These are phyloP conservation scores for Rosellinia necatrix DNA, from an alignment of 2,329 filamentous ascomycete genomes.

Conservation along the genomic window DNA sequence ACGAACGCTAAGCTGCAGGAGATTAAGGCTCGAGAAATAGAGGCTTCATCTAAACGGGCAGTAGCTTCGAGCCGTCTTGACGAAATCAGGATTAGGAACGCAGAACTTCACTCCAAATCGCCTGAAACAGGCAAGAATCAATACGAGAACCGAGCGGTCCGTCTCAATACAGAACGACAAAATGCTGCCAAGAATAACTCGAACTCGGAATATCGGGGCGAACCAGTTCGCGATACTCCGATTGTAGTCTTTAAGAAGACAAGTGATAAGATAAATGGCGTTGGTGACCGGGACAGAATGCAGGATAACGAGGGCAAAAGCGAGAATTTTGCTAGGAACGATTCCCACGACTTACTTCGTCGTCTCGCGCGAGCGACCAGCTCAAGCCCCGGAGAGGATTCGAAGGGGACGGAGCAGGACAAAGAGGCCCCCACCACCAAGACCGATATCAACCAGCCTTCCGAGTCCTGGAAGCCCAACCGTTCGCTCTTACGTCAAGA, in stretches of 20 bases:
- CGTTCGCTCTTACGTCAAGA: slow-evolving; percentile 29
- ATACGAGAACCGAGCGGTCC: slow-evolving; percentile 33
- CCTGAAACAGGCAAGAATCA: slow-evolving; percentile 45
- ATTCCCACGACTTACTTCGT: slow-evolving; percentile 55
- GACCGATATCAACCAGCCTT: slow-evolving; percentile 13
- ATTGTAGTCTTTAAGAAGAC: slow-evolving; percentile 16
- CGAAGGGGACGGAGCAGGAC: slow-evolving; percentile 24
- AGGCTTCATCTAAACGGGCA: slow-evolving; percentile 51
- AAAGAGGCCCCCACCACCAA: slow-evolving; percentile 16
- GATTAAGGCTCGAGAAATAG: slow-evolving; percentile 50
- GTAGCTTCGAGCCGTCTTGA: slow-evolving; percentile 56
- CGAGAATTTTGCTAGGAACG: slow-evolving; percentile 38
- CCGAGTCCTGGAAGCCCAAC: slow-evolving; percentile 25
- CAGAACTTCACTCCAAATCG: slow-evolving; percentile 47
- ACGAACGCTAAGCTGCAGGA: slow-evolving; percentile 55
- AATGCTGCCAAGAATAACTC: slow-evolving; percentile 9
- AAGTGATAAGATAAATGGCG: slow-evolving; percentile 11
- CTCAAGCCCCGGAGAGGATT: slow-evolving; percentile 45
- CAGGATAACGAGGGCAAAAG: slow-evolving; percentile 24
- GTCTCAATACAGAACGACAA: slow-evolving; percentile 6
- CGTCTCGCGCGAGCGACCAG: slow-evolving; percentile 54
- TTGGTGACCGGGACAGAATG: slow-evolving; percentile 18
- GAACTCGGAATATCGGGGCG: slow-evolving; percentile 13
- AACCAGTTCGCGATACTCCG: slow-evolving; percentile 16
- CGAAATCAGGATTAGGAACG: slow-evolving; percentile 58